Base-by-base conservation (phyloP, 2,329 filamentous ascomycete species). In the Calonectria honghensis region DNA sequence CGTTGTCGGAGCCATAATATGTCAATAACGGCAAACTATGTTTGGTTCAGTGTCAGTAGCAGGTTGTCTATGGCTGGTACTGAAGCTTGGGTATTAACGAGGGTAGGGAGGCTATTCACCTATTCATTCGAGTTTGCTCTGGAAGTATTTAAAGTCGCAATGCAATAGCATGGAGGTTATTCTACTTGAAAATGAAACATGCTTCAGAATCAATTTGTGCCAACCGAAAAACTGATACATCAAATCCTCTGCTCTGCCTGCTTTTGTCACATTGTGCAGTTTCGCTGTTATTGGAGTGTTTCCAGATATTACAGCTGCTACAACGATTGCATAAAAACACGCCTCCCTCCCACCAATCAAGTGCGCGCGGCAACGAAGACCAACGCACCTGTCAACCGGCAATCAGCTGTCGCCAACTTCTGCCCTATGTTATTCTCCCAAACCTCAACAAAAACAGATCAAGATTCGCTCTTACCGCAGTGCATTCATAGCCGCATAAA, bases 351-450 rank as follows among this genome's bases (percentile, higher is more conserved):
- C 13, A 24, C n/a, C 54, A 35, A n/a, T 52, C 20, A 24, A 51
- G 2, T 51, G 9, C 29, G n/a, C 29, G 24, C 9, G 57, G 35
- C 24, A 41, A 13, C 24, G 9, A 18, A 63, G 27, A 31, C 35
- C 16, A 39, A 11, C 14, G n/a, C 35, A 24, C 57, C 31, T 37
- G 54, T 39, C 35, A 16, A 37, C 4, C 20, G 11, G 37, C 57
- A 45, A 63, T 29, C 57, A 63, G 14, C 24, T 31, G 57, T 41
- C n/a, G 4, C 13, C 57, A 41, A 18, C 57, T 63, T 37, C 65
- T 20, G 31, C 6, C 48, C 45, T 29, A 16, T 39, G 9, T 52
- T 31, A 39, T 39, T 39, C 29, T 31, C 37, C 14, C 45, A 7
- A 39, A 2, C 52, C 10, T 20, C 52, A 37, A 59, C 18, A 54